Base-by-base conservation (phyloP, 768 basidiomycete genomes). In the Exidia glandulosa region DNA sequence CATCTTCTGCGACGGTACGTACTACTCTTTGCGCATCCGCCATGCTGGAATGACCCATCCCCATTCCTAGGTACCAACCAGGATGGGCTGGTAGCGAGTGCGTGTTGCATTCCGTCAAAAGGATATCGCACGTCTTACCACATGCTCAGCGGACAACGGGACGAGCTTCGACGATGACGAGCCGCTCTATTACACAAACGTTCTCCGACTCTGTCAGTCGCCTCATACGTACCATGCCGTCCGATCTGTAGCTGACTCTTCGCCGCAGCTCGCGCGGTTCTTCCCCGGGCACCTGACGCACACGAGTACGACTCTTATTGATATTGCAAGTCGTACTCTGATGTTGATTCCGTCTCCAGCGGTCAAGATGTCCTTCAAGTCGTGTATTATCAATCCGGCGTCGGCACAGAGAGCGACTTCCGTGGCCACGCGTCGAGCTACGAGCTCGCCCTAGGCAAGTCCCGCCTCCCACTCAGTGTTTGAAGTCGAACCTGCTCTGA, bases 361-460 rank as follows among this genome's bases (percentile, higher is more conserved):
- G 50, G 50, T 9, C 14, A 29, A 27, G 50, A 54, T 27, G 50
- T 54, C 4, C 50, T 54, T 12, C 59, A 59, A 32, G 32, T 59
- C 52, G 59, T 59, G 5, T 59, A 59, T 29, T 59, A 59, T 30
- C 48, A 52, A 19, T 45, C 37, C 36, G 59, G 59, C 27, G 52
- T 59, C 30, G 59, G 48, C 5, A 52, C 48, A 1, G 47, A 52
- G 34, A 48, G 37, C 29, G 59, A 59, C 33, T 59, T 59, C 19
- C 50, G 50, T 27, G 50, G 50, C 1, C 50, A 54, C 30, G 50
- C 50, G 9, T 29, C 27, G 1, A 54, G 50, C 50, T 54, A 29
- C 30, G 50, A 54, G 50, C 50, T 54, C 30, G 50, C 50, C 6
- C 19, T 45, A 10, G 41, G 41, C 23, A 19, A 0, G 41, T 23